These are phyloP conservation scores for Venustampulla echinocandica DNA, from an alignment of 495 filamentous ascomycete genomes.

Conservation along the genomic window DNA sequence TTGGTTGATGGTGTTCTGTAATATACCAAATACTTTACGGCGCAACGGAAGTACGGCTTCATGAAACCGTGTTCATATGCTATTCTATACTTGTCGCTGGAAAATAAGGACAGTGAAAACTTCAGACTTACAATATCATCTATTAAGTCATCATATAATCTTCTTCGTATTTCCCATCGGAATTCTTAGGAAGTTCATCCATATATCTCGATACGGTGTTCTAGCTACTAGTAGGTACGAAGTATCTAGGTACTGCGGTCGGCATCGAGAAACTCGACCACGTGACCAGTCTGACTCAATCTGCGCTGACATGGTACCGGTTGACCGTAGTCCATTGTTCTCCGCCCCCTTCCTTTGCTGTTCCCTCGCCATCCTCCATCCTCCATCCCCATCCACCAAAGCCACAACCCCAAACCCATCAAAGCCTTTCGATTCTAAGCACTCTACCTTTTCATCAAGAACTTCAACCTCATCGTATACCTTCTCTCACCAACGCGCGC, in stretches of 20 bases:
- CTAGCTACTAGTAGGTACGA: no score
- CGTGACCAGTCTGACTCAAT: neutral
- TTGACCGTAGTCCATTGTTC: conserved; percentile 18
- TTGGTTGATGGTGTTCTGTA: no score
- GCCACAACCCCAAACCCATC: neutral
- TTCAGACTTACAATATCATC: no score
- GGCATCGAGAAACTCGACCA: neutral
- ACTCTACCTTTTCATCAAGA: conserved; percentile 14
- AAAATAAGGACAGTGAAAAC: no score
- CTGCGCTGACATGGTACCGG: no score
- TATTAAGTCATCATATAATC: neutral
- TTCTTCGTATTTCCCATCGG: no score
- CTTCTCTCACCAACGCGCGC: conserved; percentile 24
- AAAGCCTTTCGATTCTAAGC: conserved; percentile 14
- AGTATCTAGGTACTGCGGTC: neutral
- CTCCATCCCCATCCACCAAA: neutral
- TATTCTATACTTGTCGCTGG: no score
- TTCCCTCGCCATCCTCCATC: conserved; percentile 23
- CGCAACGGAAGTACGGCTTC: no score
- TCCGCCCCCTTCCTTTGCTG: conserved; percentile 22
- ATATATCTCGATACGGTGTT: no score
- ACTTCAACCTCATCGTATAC: conserved; percentile 7
- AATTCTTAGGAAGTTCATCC: no score
- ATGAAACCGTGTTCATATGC: no score
- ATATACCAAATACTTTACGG: no score